A percentile compares a stretch with the other conserved stretches of the same genome.
Evolutionary conservation across 2,329 filamentous ascomycete genomes (phyloP).

Genomic region (Exophiala aquamarina): DNA sequence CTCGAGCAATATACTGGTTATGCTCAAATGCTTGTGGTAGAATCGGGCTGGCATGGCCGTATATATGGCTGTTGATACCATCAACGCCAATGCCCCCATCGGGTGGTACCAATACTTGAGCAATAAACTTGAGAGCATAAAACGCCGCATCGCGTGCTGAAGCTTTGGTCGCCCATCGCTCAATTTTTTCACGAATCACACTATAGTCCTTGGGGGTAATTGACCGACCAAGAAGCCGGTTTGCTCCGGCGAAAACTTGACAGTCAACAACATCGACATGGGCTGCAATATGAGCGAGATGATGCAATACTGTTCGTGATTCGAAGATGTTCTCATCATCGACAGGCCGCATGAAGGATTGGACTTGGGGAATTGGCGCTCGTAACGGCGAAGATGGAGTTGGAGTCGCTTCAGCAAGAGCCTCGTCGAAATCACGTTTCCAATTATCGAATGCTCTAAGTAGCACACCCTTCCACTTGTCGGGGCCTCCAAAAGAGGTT

Average conservation of each 20-base stretch:
- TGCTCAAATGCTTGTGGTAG: slow-evolving; percentile 33
- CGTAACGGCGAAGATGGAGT: slow-evolving; percentile 31
- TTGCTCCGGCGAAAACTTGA: slow-evolving; percentile 90
- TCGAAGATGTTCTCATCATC: slow-evolving; percentile 76
- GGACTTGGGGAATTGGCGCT: slow-evolving; percentile 49
- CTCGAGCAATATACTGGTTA: slow-evolving; percentile 72
- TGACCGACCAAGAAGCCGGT: slow-evolving; percentile 77
- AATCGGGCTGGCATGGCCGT: slow-evolving; percentile 30
- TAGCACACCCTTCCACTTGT: slow-evolving; percentile 85
- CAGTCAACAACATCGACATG: slow-evolving; percentile 97
- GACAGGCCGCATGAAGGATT: slow-evolving; percentile 36
- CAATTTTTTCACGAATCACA: slow-evolving; percentile 74
- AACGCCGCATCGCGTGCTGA: slow-evolving; percentile 88
- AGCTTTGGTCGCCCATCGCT: slow-evolving; percentile 84
- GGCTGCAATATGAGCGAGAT: slow-evolving; percentile 96
- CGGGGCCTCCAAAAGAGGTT: slow-evolving; percentile 77
- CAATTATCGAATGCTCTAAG: slow-evolving; percentile 90
- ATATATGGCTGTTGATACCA: slow-evolving; percentile 35
- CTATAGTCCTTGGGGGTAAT: slow-evolving; percentile 81
- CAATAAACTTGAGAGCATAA: slow-evolving; percentile 86
- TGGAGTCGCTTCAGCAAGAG: slow-evolving; percentile 59
- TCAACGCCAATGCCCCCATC: slow-evolving; percentile 32
- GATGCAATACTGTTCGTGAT: slow-evolving; percentile 83
- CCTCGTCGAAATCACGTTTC: slow-evolving; percentile 88
- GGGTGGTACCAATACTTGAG: slow-evolving; percentile 72